A percentile compares a stretch with the other conserved stretches of the same genome.
Evolutionary conservation across 164 flowering plant genomes (phyloP).

Genomic region (Aristolochia fimbriata): DNA sequence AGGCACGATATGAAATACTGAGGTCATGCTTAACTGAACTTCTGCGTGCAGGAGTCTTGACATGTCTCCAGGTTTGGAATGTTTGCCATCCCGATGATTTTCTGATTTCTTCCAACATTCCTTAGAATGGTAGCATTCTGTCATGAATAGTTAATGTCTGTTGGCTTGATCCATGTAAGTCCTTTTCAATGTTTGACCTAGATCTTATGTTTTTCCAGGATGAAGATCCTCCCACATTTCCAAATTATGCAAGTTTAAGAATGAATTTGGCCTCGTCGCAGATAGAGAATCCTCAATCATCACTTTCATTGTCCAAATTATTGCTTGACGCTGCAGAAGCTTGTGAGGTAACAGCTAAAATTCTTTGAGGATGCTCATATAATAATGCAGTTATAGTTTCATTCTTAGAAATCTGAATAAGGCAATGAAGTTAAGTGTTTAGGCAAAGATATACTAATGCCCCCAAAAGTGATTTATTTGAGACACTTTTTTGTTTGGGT

Average conservation of each 20-base stretch:
- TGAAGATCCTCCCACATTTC: constrained; percentile 23
- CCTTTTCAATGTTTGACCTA: background rate
- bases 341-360: constrained; percentile 51
- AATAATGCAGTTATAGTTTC: background rate
- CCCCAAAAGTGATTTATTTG: no score
- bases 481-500: background rate
- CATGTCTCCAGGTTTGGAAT: constrained; percentile 33
- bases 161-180: no score
- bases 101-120: background rate
- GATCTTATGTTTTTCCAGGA: constrained; percentile 17
- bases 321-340: constrained; percentile 74
- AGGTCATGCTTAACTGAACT: constrained; percentile 89
- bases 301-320: constrained; percentile 29
- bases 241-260: constrained; percentile 40
- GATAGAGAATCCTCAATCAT: constrained; percentile 17
- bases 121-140: background rate
- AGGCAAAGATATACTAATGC: no score
- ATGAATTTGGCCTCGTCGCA: constrained; percentile 35
- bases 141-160: no score
- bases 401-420: background rate
- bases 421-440: background rate
- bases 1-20: constrained; percentile 96
- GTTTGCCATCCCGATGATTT: background rate
- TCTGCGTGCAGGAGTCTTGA: constrained; percentile 50
- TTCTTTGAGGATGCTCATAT: background rate